Evolutionary conservation across 2,329 filamentous ascomycete genomes (phyloP), one percentile per base, ranked within the genome.

Genomic region (Phialophora verrucosa): DNA sequence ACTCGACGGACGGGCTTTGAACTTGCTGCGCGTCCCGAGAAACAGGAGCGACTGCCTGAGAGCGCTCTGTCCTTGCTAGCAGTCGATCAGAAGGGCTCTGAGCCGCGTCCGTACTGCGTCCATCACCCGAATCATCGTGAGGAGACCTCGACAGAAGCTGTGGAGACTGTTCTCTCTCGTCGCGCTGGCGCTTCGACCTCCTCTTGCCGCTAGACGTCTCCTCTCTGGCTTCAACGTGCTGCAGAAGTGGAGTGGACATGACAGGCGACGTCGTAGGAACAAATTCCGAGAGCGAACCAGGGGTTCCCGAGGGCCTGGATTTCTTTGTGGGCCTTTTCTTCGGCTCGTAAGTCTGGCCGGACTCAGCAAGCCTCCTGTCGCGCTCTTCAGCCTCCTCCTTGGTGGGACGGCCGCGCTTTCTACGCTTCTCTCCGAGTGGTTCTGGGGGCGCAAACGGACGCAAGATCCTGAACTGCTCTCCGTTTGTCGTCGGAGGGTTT

Each of bases 321-420:
- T 69, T 73, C 65, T 73, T 73, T 6, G 67, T 29, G 14, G 71
- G 63, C 31, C 70, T 64, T 61, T 67, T 73, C 63, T 73, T 73
- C 32, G 70, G 71, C 59, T 72, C 65, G 54, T 73, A 73, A 38
- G 66, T 69, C 49, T 72, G 70, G 10, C 71, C 71, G 17, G 67
- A 53, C 44, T 66, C 66, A 8, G 70, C 70, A 14, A 73, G 66
- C 51, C 59, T 59, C 6, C 70, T 62, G 29, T 71, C 69, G 57
- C 71, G 71, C 62, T 72, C 70, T 61, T 70, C 71, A n/a, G 59
- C 71, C 31, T 72, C 71, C 62, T 71, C 70, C 51, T 72, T 73
- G n/a, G 67, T 73, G 32, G 71, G 71, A 20, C 71, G 70, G 20
- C 71, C 71, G 23, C 71, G 69, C 55, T 73, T 73, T 67, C 57